phyloP scores from a whole-genome alignment of 2,329 filamentous ascomycete genomes.

The Hymenoscyphus occultus region DNA sequence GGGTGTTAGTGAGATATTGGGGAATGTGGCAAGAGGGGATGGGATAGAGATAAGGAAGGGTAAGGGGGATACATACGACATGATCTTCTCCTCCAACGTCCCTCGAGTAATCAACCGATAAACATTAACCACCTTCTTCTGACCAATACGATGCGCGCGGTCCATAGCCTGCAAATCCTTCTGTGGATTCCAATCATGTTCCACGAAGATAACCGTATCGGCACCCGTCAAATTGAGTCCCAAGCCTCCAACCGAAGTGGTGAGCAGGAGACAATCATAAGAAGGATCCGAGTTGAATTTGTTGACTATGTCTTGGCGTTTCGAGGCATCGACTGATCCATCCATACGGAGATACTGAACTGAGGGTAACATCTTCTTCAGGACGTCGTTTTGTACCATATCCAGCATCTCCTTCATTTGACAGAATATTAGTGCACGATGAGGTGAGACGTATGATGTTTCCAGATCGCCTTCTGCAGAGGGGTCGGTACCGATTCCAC shows the following conservation, averaged over 20 bases:
- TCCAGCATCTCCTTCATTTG: slow-evolving; percentile 99
- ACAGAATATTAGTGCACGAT: slow-evolving; percentile 94
- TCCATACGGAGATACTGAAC: slow-evolving; percentile 95
- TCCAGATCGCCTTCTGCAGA: slow-evolving; percentile 51
- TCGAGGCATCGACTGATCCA: slow-evolving; percentile 86
- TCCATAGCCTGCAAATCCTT: slow-evolving; percentile 99
- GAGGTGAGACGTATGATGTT: slow-evolving; percentile 84
- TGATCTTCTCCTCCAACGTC: slow-evolving; percentile 96
- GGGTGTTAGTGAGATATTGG: slow-evolving; percentile 12
- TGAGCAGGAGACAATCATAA: slow-evolving; percentile 90
- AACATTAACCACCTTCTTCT: slow-evolving; percentile 99
- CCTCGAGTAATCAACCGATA: slow-evolving; percentile 95
- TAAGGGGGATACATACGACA: slow-evolving; percentile 54
- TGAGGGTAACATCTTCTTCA: slow-evolving; percentile 85
- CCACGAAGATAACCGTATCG: slow-evolving; percentile 98
- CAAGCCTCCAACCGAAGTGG: slow-evolving; percentile 90
- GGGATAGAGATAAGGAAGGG: too few species aligned
- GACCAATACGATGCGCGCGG: slow-evolving; percentile 93
- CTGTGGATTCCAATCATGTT: slow-evolving; percentile 99
- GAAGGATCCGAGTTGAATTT: slow-evolving; percentile 97
- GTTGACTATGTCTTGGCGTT: slow-evolving; percentile 96
- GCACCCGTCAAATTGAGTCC: slow-evolving; percentile 94
- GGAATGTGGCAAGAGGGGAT: too few species aligned
- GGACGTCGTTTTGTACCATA: slow-evolving; percentile 92
- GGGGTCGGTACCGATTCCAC: slow-evolving; percentile 79